Conservation (phyloP, 495 filamentous ascomycete species). For the Aspergillus sclerotiicarbonarius region DNA sequence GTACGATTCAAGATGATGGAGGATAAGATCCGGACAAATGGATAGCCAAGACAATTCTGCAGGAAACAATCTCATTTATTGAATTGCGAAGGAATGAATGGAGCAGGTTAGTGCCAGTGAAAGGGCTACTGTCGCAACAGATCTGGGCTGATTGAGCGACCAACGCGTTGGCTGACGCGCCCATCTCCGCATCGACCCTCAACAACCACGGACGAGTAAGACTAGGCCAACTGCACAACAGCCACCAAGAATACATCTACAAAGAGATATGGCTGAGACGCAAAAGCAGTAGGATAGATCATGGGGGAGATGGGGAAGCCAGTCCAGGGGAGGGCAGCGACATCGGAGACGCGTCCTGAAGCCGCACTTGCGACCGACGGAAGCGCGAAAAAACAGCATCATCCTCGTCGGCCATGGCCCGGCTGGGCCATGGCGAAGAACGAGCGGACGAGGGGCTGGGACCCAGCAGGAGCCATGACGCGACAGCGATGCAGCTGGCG, state of each 20-base stretch:
- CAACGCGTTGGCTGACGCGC: conserved; percentile 35
- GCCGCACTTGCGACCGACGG: conserved; percentile 29
- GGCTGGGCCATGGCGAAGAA: conserved; percentile 11
- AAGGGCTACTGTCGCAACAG: not conserved
- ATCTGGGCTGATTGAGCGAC: conserved; percentile 4
- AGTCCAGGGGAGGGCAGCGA: conserved; percentile 8
- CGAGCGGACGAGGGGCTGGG: not conserved
- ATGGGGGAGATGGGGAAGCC: conserved; percentile 1
- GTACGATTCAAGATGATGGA: not conserved
- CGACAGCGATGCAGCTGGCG: conserved; percentile 4
- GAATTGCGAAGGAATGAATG: not conserved
- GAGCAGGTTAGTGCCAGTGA: not conserved
- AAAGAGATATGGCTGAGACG: not conserved
- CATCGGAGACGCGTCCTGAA: conserved; percentile 34
- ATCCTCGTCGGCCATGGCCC: conserved; percentile 11
- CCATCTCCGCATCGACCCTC: conserved; percentile 19
- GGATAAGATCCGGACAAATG: not conserved
- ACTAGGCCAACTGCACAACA: not conserved
- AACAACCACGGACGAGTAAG: conserved; percentile 5
- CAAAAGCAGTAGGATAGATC: not conserved
- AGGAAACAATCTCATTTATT: not conserved
- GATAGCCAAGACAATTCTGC: not conserved
- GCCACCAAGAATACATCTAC: conserved; percentile 3
- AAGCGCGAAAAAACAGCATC: conserved; percentile 23
- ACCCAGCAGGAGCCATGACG: not conserved